phyloP scores from a whole-genome alignment of 768 basidiomycete species.

The Dentipellis sp. region DNA sequence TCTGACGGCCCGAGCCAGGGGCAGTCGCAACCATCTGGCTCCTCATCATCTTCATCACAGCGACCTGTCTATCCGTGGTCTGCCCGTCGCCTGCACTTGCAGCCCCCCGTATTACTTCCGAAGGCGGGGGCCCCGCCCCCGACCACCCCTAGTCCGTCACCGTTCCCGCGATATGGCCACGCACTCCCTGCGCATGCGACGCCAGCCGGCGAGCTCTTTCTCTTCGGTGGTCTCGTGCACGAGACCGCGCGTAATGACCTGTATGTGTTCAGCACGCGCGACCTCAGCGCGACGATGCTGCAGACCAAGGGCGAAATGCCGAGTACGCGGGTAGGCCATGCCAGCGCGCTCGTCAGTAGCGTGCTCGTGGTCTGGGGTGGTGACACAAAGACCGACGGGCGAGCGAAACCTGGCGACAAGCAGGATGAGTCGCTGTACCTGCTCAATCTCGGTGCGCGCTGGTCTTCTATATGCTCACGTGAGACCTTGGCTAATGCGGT shows the following conservation, averaged over 20 bases:
- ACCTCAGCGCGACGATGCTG: constrained; percentile 70
- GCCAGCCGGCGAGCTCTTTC: constrained; percentile 80
- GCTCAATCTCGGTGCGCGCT: constrained; percentile 70
- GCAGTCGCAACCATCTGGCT: no score
- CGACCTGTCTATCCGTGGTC: constrained; percentile 80
- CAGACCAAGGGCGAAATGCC: constrained; percentile 88
- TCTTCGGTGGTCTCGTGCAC: constrained; percentile 94
- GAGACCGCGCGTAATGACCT: constrained; percentile 89
- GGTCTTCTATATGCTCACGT: background rate
- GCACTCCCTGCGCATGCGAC: constrained; percentile 76
- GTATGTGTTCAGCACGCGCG: constrained; percentile 77
- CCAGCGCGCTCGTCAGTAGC: constrained; percentile 89
- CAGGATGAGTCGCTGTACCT: constrained; percentile 93
- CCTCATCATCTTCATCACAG: constrained; percentile 17
- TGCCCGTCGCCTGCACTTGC: constrained; percentile 59
- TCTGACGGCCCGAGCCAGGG: constrained; percentile 10
- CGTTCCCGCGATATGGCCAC: constrained; percentile 96
- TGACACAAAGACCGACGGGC: constrained; percentile 78
- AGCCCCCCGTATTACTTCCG: constrained; percentile 54
- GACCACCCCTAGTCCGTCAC: constrained; percentile 67
- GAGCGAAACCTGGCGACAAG: constrained; percentile 51
- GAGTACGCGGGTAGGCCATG: constrained; percentile 89
- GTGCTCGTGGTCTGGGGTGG: constrained; percentile 98
- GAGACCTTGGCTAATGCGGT: background rate
- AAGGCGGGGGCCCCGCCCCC: constrained; percentile 60